phyloP scores from a whole-genome alignment of 108 stramenopile species.

The Stephanodiscus minutulus region DNA sequence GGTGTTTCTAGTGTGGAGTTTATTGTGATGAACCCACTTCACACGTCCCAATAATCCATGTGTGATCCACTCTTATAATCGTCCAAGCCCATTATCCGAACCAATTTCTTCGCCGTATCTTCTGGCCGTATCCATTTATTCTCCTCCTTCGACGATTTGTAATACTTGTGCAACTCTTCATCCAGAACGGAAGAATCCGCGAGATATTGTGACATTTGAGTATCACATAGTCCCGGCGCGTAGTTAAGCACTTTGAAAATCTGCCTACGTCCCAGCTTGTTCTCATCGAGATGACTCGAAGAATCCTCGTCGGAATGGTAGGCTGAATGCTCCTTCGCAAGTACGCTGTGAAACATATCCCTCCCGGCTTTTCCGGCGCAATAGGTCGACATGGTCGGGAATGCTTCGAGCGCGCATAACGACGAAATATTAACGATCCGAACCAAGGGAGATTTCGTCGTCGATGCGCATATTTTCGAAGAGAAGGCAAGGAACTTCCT shows the following conservation, averaged over 20 bases:
- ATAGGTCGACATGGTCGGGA: slow-evolving; percentile 74
- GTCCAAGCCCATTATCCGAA: slow-evolving; percentile 50
- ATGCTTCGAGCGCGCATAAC: slow-evolving; percentile 69
- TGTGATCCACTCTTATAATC: slow-evolving; percentile 71
- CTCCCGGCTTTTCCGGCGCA: slow-evolving; percentile 78
- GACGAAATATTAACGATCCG: slow-evolving; percentile 73
- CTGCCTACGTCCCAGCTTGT: not conserved
- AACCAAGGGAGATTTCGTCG: slow-evolving; percentile 5
- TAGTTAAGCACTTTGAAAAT: slow-evolving; percentile 69
- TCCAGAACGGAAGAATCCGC: slow-evolving; percentile 53
- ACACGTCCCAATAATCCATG: slow-evolving; percentile 75
- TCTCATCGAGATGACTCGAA: slow-evolving; percentile 1
- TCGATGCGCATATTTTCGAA: slow-evolving; percentile 2
- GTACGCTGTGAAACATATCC: slow-evolving; percentile 67
- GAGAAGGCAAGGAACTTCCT: slow-evolving; percentile 23
- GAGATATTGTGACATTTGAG: slow-evolving; percentile 65
- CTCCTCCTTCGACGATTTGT: slow-evolving; percentile 31
- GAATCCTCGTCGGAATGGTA: not conserved
- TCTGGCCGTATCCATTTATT: slow-evolving; percentile 47
- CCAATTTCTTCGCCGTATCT: slow-evolving; percentile 64
- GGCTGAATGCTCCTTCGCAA: slow-evolving; percentile 62
- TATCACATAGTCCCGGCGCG: slow-evolving; percentile 82
- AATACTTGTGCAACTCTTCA: slow-evolving; percentile 41
- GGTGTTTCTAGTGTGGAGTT: no score
- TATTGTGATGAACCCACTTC: no score